phyloP scores from a whole-genome alignment of 1,139 yeast species.

The Debaryomycetaceae sp. region DNA sequence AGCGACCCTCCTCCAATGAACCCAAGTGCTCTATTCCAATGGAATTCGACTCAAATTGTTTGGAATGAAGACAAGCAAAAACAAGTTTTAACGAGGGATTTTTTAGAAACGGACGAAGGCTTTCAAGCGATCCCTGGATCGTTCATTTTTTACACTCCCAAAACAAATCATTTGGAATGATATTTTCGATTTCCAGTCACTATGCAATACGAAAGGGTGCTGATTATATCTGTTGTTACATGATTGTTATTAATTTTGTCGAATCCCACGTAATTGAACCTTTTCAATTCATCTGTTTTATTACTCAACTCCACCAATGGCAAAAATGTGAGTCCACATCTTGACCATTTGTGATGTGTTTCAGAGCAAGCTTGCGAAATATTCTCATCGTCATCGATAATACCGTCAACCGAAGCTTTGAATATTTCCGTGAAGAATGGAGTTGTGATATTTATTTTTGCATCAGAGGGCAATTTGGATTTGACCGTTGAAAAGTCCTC shows the following conservation, averaged over 20 bases:
- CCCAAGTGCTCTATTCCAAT: slow-evolving; percentile 20
- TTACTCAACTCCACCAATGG: slow-evolving; percentile 37
- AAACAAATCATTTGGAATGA: slow-evolving; percentile 5
- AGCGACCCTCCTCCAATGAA: slow-evolving; percentile 49
- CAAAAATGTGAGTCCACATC: slow-evolving; percentile 33
- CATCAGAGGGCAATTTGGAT: slow-evolving; percentile 12
- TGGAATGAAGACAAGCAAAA: slow-evolving; percentile 19
- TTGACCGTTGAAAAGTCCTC: slow-evolving; percentile 3
- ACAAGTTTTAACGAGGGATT: slow-evolving; percentile 5
- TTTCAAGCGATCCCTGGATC: slow-evolving; percentile 5
- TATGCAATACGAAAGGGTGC: slow-evolving; percentile 27
- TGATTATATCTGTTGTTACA: slow-evolving; percentile 15
- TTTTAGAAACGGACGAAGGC: slow-evolving; percentile 5
- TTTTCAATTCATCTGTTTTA: slow-evolving; percentile 31
- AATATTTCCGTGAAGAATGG: slow-evolving; percentile 29
- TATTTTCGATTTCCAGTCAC: slow-evolving; percentile 18
- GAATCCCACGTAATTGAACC: slow-evolving; percentile 26
- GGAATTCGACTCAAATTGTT: slow-evolving; percentile 32
- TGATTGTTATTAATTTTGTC: slow-evolving; percentile 10
- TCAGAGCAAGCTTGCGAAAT: slow-evolving; percentile 20
- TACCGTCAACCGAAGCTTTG: slow-evolving; percentile 12
- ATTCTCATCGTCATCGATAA: slow-evolving; percentile 8
- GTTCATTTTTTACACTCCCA: slow-evolving; percentile 3
- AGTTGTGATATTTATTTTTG: slow-evolving; percentile 23
- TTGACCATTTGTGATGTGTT: slow-evolving; percentile 36